phyloP scores from a whole-genome alignment of 768 basidiomycete species.

The Rhodotorula taiwanensis region DNA sequence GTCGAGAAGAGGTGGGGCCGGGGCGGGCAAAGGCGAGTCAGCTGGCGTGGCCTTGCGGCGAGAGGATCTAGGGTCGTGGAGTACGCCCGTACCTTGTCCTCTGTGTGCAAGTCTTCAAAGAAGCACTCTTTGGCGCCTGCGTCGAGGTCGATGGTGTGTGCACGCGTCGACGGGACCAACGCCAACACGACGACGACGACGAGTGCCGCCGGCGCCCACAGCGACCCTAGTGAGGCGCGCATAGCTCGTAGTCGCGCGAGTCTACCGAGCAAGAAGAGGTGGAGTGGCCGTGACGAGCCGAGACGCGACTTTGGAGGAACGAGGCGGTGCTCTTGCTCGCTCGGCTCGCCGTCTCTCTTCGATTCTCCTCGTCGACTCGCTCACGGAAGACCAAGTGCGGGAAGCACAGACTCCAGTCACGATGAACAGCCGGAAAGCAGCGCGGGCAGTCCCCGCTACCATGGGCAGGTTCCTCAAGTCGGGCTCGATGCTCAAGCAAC shows the following conservation, averaged over 20 bases:
- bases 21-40: background rate
- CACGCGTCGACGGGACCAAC: conserved; percentile 7
- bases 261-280: too few relatives aligned
- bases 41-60: background rate
- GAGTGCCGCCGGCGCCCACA: background rate
- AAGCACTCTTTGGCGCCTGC: conserved; percentile 87
- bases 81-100: conserved; percentile 82
- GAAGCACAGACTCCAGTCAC: background rate
- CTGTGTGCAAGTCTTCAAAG: conserved; percentile 84
- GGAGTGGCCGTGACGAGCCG: too few relatives aligned
- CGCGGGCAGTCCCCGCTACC: conserved; percentile 10
- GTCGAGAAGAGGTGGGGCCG: background rate
- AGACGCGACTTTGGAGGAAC: too few relatives aligned
- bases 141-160: conserved; percentile 50
- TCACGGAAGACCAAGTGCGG: too few relatives aligned
- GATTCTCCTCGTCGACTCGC: background rate
- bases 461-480: conserved; percentile 24
- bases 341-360: background rate
- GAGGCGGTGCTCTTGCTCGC: too few relatives aligned
- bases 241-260: too few relatives aligned
- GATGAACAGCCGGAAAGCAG: conserved; percentile 31
- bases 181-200: conserved; percentile 1
- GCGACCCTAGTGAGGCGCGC: too few relatives aligned
- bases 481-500: conserved; percentile 19
- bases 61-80: too few relatives aligned